A percentile compares a stretch with the other conserved stretches of the same genome.
Conservation (phyloP, 441 rosid genomes). For the Bocquillonia castaneifolia region DNA sequence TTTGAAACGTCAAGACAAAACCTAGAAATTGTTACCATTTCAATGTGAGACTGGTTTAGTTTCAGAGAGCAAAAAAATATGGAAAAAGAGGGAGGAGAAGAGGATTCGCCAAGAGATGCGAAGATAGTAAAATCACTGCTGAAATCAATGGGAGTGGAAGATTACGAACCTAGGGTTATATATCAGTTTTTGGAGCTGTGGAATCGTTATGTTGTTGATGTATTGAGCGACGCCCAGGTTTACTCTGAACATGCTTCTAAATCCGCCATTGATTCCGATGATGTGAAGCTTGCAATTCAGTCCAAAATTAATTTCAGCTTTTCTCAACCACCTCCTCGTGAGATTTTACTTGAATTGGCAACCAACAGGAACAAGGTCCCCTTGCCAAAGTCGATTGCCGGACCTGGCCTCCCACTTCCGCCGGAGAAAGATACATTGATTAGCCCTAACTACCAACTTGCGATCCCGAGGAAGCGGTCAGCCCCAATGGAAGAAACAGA, state of each 20-base stretch:
- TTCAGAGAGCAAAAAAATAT: conserved; percentile 33
- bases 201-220: conserved; percentile 80
- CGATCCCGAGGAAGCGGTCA: conserved; percentile 51
- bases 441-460: conserved; percentile 74
- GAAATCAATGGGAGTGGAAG: conserved; percentile 91
- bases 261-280: conserved; percentile 66
- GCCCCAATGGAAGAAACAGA: conserved; percentile 62
- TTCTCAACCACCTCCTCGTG: conserved; percentile 91
- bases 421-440: conserved; percentile 77
- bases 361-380: conserved; percentile 80
- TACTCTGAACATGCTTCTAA: conserved; percentile 88
- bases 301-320: conserved; percentile 84
- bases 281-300: conserved; percentile 82
- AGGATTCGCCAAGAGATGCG: conserved; percentile 79
- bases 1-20: too few species aligned
- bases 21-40: too few species aligned
- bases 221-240: conserved; percentile 76
- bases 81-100: conserved; percentile 89
- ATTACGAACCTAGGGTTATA: conserved; percentile 78
- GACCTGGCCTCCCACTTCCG: conserved; percentile 69
- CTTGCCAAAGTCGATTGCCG: conserved; percentile 64
- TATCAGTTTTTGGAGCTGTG: conserved; percentile 85
- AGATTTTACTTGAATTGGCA: conserved; percentile 71
- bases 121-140: conserved; percentile 77
- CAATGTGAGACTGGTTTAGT: too few species aligned